Evolutionary conservation across 805 yeast genomes (phyloP).

Genomic region (Saturnispora halmiae): DNA sequence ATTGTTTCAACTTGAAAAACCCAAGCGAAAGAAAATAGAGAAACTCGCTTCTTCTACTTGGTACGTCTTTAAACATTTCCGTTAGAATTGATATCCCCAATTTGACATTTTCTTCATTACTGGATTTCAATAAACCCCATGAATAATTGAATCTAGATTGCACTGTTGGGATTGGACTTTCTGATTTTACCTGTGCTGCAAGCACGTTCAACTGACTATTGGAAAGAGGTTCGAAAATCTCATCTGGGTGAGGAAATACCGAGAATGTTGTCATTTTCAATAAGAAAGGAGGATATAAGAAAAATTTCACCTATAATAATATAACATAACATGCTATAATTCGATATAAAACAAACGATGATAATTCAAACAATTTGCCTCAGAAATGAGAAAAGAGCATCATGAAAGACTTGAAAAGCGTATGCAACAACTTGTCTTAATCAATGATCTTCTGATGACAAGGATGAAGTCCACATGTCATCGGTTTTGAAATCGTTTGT

Average conservation of each 20-base stretch:
- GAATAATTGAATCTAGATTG: slow-evolving; percentile 91
- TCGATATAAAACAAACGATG: too few species aligned
- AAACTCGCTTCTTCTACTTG: slow-evolving; percentile 80
- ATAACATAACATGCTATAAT: too few species aligned
- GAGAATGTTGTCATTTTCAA: slow-evolving; percentile 7
- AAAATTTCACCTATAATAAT: too few species aligned
- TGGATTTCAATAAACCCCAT: slow-evolving; percentile 87
- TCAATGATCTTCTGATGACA: too few species aligned
- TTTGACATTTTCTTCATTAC: slow-evolving; percentile 52
- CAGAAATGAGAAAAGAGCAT: too few species aligned
- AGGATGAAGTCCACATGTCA: too few species aligned
- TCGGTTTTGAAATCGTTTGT: too few species aligned
- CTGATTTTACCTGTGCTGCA: slow-evolving; percentile 67
- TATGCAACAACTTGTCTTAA: too few species aligned
- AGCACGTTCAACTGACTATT: slow-evolving; percentile 68
- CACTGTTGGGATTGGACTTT: slow-evolving; percentile 68
- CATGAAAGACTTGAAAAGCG: too few species aligned
- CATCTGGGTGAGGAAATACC: slow-evolving; percentile 23
- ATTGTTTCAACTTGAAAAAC: slow-evolving; percentile 81
- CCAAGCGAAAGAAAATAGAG: slow-evolving; percentile 83
- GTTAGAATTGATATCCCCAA: slow-evolving; percentile 73
- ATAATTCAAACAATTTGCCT: too few species aligned
- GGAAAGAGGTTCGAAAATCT: slow-evolving; percentile 44
- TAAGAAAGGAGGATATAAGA: neutral
- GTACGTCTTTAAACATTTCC: slow-evolving; percentile 62